phyloP scores from a whole-genome alignment of 2,329 filamentous ascomycete genomes.

The Penicillium olsonii region DNA sequence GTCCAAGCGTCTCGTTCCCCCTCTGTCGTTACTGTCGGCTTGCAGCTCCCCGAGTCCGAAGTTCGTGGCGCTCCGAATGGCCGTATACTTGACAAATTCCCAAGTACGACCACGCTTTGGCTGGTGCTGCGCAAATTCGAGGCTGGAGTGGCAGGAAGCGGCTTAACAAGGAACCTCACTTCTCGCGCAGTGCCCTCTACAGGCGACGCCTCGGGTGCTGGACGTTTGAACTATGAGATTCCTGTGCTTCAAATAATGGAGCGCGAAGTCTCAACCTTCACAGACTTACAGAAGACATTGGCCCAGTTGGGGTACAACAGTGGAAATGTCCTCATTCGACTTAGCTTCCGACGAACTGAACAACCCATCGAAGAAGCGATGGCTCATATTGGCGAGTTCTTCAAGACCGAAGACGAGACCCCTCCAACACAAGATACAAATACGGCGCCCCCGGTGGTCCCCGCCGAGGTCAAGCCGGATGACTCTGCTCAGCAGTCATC shows the following conservation, averaged over 20 bases:
- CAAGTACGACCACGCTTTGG: conserved; percentile 87
- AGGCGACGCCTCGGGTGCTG: conserved; percentile 58
- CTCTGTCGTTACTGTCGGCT: conserved; percentile 81
- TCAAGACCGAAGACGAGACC: conserved; percentile 53
- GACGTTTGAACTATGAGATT: conserved; percentile 83
- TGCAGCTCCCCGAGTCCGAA: conserved; percentile 78
- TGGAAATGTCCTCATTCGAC: conserved; percentile 74
- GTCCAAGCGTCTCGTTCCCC: conserved; percentile 84
- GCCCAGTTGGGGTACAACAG: conserved; percentile 84
- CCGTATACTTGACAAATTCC: conserved; percentile 79
- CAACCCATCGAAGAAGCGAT: conserved; percentile 83
- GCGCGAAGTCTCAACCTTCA: conserved; percentile 72
- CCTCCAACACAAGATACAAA: conserved; percentile 21
- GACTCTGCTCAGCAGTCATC: conserved; percentile 16
- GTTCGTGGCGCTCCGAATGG: conserved; percentile 62
- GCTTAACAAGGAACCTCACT: conserved; percentile 74
- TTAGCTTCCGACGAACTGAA: conserved; percentile 75
- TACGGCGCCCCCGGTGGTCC: conserved; percentile 4
- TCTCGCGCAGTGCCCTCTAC: conserved; percentile 70
- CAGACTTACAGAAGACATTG: conserved; percentile 84
- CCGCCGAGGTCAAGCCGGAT: background rate
- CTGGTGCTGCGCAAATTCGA: conserved; percentile 88
- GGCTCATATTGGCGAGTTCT: conserved; percentile 75
- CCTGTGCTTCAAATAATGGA: conserved; percentile 84
- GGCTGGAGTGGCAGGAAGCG: conserved; percentile 65